Conservation (phyloP, 495 filamentous ascomycete species). For the Mytilinidion resinicola region DNA sequence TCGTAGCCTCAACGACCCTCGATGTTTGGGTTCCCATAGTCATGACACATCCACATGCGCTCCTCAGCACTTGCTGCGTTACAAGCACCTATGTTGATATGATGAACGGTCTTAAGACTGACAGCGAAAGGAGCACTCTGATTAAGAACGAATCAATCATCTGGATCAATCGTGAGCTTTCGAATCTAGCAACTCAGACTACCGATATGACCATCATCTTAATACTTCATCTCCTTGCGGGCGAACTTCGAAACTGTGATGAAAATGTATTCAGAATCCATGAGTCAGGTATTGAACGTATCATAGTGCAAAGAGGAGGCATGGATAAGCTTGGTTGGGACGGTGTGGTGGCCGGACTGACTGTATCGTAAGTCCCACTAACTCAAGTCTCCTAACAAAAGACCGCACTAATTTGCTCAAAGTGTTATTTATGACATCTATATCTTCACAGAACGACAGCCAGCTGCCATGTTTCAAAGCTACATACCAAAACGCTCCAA, state of each 20-base stretch:
- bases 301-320: slow-evolving; percentile 21
- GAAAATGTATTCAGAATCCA: slow-evolving; percentile 20
- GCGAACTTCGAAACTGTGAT: slow-evolving; percentile 22
- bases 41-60: slow-evolving; percentile 7
- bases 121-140: slow-evolving; percentile 15
- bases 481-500: slow-evolving; percentile 5
- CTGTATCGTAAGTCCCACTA: slow-evolving; percentile 10
- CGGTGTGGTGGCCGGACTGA: slow-evolving; percentile 10
- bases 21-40: slow-evolving; percentile 8
- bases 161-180: slow-evolving; percentile 19
- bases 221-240: slow-evolving; percentile 21
- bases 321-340: slow-evolving; percentile 10
- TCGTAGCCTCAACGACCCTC: slow-evolving; percentile 6
- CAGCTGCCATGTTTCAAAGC: slow-evolving; percentile 8
- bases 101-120: slow-evolving; percentile 11
- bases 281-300: slow-evolving; percentile 16
- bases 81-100: slow-evolving; percentile 17
- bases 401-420: not conserved
- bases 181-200: slow-evolving; percentile 7
- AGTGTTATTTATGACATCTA: not conserved
- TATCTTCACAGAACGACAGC: slow-evolving; percentile 3
- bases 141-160: slow-evolving; percentile 20
- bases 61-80: slow-evolving; percentile 11
- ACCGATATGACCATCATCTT: slow-evolving; percentile 15
- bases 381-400: not conserved